Base-by-base conservation (phyloP, 2,329 filamentous ascomycete genomes). In the Paecilomyces formosus region DNA sequence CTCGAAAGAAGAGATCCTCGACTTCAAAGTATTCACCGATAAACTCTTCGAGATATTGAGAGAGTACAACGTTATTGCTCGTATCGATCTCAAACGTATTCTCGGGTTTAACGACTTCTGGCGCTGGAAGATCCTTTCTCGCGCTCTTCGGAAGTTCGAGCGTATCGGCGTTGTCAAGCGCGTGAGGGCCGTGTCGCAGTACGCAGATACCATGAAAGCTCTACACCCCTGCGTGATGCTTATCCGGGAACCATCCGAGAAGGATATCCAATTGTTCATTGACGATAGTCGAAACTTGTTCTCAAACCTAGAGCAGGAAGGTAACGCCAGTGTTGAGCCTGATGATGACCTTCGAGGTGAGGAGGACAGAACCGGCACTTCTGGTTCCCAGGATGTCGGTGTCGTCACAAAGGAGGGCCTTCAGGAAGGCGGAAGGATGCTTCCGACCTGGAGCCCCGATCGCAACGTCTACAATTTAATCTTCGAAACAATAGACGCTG, bases 371-470 rank as follows among this genome's bases (percentile, higher is more conserved):
- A 56, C 26, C 8, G 55, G 58, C 3, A 21, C 62, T 4, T 57
- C 60, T 8, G 57, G 59, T n/a, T 57, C 54, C 9, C 61, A 63
- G 2, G 59, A 64, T 12, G 59, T 60, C 50, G 60, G 63, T 5
- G 64, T 60, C 9, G 50, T 65, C n/a, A 60, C 67, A 28, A 61
- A 65, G 39, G 62, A 66, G 51, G 63, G 64, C 15, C 63, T 67
- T 60, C 66, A 70, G 31, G 66, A 72, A 30, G 63, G 66, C 55
- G 71, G 68, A 21, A 70, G 77, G 26, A 68, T 75, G 13, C 68
- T 80, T 15, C 81, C 83, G 7, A 75, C 74, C 59, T 87, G 84
- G 84, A 79, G 72, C 7, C 81, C 83, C 1, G 80, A 84, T 62
- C 70, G 78, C 8, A 74, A 74, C 15, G 65, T 84, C 24, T 68